Conservation (phyloP, 2,329 filamentous ascomycete genomes). For the Pseudonectria foliicola region DNA sequence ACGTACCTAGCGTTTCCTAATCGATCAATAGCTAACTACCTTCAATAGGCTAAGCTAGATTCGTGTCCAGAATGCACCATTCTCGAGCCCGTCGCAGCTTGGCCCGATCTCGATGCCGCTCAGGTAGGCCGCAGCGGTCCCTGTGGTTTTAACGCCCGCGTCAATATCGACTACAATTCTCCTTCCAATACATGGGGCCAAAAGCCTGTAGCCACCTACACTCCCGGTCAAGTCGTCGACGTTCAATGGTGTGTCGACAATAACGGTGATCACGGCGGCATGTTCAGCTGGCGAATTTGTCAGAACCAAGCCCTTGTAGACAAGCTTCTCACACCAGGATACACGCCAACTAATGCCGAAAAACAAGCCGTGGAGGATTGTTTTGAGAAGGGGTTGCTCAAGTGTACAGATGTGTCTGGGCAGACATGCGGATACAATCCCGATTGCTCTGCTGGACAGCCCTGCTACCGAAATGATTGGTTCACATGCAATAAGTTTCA, state of each 20-base stretch:
- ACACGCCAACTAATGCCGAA: constrained; percentile 42
- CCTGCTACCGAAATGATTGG: constrained; percentile 46
- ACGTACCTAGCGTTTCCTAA: too few species aligned
- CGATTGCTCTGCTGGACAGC: constrained; percentile 36
- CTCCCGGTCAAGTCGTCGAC: constrained; percentile 37
- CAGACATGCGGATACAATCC: constrained; percentile 42
- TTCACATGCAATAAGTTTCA: constrained; percentile 44
- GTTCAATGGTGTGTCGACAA: constrained; percentile 50
- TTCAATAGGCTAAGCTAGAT: constrained; percentile 36
- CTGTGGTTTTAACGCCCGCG: constrained; percentile 48
- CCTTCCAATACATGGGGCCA: constrained; percentile 38
- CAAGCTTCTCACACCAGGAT: constrained; percentile 39
- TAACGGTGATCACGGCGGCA: constrained; percentile 50
- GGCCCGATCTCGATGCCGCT: constrained; percentile 40
- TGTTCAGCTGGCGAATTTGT: constrained; percentile 49
- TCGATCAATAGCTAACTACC: too few species aligned
- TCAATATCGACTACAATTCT: constrained; percentile 46
- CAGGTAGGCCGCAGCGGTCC: constrained; percentile 41
- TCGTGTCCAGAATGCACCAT: constrained; percentile 49
- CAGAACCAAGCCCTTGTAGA: constrained; percentile 43
- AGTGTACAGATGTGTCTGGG: constrained; percentile 42
- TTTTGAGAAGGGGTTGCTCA: constrained; percentile 39
- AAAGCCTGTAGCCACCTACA: constrained; percentile 35
- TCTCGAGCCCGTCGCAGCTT: constrained; percentile 43
- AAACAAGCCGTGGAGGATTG: constrained; percentile 48